These are phyloP conservation scores for Tolypocladium sp. DNA, from an alignment of 2,329 filamentous ascomycete genomes.

Conservation along the genomic window DNA sequence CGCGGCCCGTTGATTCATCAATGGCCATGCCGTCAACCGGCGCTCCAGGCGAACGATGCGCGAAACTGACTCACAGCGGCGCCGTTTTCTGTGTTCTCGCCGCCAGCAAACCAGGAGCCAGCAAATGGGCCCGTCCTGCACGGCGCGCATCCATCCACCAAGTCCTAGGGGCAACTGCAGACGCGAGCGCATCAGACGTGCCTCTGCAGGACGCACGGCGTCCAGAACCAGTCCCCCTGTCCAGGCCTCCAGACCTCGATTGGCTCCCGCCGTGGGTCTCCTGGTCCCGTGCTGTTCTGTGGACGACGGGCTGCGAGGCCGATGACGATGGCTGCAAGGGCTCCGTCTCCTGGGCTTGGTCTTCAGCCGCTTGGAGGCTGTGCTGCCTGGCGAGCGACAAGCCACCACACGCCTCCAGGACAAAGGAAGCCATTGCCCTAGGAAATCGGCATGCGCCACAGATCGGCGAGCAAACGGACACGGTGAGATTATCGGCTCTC, in stretches of 20 bases:
- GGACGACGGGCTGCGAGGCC: background rate
- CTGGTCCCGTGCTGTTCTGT: background rate
- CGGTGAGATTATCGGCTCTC: background rate
- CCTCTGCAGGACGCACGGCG: background rate
- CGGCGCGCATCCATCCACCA: background rate
- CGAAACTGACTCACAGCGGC: background rate
- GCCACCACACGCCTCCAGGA: background rate
- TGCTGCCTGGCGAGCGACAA: constrained; percentile 6
- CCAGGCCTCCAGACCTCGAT: background rate
- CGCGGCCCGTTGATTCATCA: background rate
- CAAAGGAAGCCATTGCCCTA: background rate
- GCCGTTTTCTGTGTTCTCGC: background rate
- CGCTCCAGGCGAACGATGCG: background rate
- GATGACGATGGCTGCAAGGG: background rate
- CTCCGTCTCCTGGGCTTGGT: background rate
- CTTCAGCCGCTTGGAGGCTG: constrained; percentile 6
- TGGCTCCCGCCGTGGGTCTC: background rate
- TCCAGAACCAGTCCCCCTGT: background rate
- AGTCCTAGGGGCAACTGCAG: background rate
- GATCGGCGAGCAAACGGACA: background rate
- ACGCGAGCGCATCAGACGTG: background rate
- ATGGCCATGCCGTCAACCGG: background rate
- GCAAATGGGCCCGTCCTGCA: background rate
- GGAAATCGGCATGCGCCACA: constrained; percentile 1
- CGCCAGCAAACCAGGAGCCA: background rate